Evolutionary conservation across 176 grass and related monocot genomes (phyloP).

Genomic region (Hsuehochloa calcarea): DNA sequence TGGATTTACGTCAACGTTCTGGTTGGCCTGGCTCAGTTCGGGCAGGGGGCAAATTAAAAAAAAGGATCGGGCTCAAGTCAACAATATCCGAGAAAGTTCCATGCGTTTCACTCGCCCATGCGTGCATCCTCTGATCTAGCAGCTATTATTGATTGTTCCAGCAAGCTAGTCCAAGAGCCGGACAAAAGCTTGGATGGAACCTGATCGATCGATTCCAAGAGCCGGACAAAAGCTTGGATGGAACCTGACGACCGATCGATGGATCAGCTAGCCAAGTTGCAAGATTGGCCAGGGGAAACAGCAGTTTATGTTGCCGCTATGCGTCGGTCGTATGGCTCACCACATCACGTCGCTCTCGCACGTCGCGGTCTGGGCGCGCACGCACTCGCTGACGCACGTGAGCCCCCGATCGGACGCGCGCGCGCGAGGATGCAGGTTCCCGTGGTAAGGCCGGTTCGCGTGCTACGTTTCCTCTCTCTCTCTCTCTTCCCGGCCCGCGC

Average conservation of each 20-base stretch:
- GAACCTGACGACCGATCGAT: background rate
- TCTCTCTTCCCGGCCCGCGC: background rate
- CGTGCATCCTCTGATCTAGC: background rate
- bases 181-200: background rate
- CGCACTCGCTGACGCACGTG: slow-evolving; percentile 39
- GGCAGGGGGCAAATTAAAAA: background rate
- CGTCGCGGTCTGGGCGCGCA: slow-evolving; percentile 34
- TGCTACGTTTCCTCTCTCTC: background rate
- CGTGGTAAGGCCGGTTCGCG: background rate
- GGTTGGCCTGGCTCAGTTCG: background rate
- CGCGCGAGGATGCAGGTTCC: background rate
- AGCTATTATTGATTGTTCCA: background rate
- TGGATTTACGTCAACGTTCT: background rate
- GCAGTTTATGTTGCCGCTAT: slow-evolving; percentile 8
- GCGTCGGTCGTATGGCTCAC: slow-evolving; percentile 45
- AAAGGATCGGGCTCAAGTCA: background rate
- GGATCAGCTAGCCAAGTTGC: background rate
- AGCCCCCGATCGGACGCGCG: background rate
- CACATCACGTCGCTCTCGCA: slow-evolving; percentile 12
- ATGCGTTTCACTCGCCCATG: background rate
- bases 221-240: slow-evolving; percentile 20
- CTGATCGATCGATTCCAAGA: background rate
- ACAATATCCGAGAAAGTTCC: background rate
- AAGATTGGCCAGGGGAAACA: background rate
- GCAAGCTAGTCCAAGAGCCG: background rate